A percentile compares a stretch with the other conserved stretches of the same genome.
These are phyloP conservation scores for Phoma sp. DNA, from an alignment of 2,329 filamentous ascomycete genomes.

Conservation along the genomic window DNA sequence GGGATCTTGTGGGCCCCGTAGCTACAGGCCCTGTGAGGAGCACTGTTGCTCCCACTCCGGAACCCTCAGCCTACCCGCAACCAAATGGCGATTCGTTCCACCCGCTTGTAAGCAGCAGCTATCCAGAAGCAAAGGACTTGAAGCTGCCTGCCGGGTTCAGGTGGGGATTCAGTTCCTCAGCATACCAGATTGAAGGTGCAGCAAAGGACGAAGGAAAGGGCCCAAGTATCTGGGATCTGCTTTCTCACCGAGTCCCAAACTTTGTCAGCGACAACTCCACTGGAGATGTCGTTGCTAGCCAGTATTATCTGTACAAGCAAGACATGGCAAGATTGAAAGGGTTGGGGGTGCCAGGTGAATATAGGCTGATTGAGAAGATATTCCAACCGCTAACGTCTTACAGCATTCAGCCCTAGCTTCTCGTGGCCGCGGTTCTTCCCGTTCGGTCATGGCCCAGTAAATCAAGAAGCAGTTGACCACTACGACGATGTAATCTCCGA, in stretches of 20 bases:
- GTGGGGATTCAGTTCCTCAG: conserved; percentile 52
- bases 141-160: conserved; percentile 54
- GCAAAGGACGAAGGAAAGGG: conserved; percentile 54
- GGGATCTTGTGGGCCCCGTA: conserved; percentile 56
- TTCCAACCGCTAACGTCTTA: background rate
- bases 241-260: conserved; percentile 52
- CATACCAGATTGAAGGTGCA: conserved; percentile 55
- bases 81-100: conserved; percentile 51
- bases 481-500: conserved; percentile 52
- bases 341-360: conserved; percentile 37
- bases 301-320: conserved; percentile 55
- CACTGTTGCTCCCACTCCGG: conserved; percentile 53
- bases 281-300: conserved; percentile 51
- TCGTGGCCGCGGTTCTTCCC: conserved; percentile 52
- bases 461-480: conserved; percentile 45
- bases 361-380: background rate
- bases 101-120: conserved; percentile 50
- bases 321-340: conserved; percentile 50
- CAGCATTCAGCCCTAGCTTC: conserved; percentile 47
- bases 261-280: conserved; percentile 52
- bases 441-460: conserved; percentile 48
- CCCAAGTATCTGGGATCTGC: conserved; percentile 54
- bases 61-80: conserved; percentile 50
- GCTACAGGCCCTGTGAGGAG: conserved; percentile 52
- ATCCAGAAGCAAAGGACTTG: conserved; percentile 40